Percentiles rank a stretch among this genome's conserved stretches.
These are phyloP conservation scores for Solanum neorickii DNA, from an alignment of 257 asterid genomes.

Conservation along the genomic window DNA sequence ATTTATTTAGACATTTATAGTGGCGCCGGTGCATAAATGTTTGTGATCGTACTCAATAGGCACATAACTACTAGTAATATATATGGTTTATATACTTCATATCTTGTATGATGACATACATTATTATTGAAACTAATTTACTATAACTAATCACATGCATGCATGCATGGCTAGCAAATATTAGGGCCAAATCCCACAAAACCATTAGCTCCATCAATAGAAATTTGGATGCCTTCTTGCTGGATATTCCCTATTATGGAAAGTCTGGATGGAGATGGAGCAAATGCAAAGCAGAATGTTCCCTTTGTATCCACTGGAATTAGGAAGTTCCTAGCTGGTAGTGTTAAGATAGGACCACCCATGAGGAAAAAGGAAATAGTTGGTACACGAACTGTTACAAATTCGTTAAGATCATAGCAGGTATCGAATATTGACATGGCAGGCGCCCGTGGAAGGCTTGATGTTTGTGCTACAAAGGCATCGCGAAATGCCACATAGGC, in stretches of 20 bases:
- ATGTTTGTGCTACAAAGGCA: conserved; percentile 44
- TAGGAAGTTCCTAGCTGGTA: conserved; percentile 78
- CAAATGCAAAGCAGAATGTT: conserved; percentile 84
- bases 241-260: conserved; percentile 88
- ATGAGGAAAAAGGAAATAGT: conserved; percentile 70
- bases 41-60: background rate
- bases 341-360: conserved; percentile 79
- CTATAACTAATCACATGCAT: background rate
- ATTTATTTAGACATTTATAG: background rate
- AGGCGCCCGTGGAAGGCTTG: conserved; percentile 52
- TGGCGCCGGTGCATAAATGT: background rate
- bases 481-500: conserved; percentile 67
- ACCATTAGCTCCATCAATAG: conserved; percentile 67
- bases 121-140: background rate
- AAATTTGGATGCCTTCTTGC: conserved; percentile 84
- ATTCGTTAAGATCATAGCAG: conserved; percentile 58
- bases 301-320: conserved; percentile 79
- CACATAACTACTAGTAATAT: background rate
- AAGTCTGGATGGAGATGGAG: conserved; percentile 63
- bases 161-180: conserved; percentile 32
- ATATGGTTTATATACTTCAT: background rate
- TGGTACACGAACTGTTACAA: conserved; percentile 79
- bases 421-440: conserved; percentile 66
- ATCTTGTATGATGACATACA: background rate
- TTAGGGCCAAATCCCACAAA: conserved; percentile 91